phyloP scores from a whole-genome alignment of 2,329 filamentous ascomycete species.

The Sporothrix humicola region DNA sequence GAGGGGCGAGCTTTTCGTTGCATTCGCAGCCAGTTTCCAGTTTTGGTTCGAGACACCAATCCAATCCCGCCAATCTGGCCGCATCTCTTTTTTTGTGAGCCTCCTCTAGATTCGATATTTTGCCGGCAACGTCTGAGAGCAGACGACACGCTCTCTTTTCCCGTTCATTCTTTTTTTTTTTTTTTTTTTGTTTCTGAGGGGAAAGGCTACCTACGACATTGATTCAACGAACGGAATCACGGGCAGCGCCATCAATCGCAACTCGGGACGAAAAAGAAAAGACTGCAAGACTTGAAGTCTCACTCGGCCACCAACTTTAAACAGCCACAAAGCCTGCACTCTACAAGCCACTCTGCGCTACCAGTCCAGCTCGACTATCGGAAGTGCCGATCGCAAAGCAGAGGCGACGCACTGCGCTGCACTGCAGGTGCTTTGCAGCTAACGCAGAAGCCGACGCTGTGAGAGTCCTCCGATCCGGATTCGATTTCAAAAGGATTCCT shows the following conservation, averaged over 20 bases:
- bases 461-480: background rate
- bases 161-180: background rate
- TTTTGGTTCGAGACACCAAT: slow-evolving; percentile 6
- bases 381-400: slow-evolving; percentile 19
- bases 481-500: background rate
- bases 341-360: background rate
- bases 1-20: slow-evolving; percentile 24
- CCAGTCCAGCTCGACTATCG: background rate
- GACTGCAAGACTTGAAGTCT: background rate
- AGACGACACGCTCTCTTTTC: background rate
- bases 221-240: background rate
- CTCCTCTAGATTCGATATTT: background rate
- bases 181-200: background rate
- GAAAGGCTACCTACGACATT: background rate
- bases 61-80: slow-evolving; percentile 24
- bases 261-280: too few species aligned
- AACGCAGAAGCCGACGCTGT: background rate
- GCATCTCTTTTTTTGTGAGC: background rate
- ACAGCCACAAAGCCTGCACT: background rate
- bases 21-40: slow-evolving; percentile 19
- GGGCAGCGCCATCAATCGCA: background rate
- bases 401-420: slow-evolving; percentile 1
- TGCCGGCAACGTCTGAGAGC: background rate
- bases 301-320: background rate
- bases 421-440: background rate